Conservation (phyloP, 441 rosid species). For the Arabidopsis lyrata region DNA sequence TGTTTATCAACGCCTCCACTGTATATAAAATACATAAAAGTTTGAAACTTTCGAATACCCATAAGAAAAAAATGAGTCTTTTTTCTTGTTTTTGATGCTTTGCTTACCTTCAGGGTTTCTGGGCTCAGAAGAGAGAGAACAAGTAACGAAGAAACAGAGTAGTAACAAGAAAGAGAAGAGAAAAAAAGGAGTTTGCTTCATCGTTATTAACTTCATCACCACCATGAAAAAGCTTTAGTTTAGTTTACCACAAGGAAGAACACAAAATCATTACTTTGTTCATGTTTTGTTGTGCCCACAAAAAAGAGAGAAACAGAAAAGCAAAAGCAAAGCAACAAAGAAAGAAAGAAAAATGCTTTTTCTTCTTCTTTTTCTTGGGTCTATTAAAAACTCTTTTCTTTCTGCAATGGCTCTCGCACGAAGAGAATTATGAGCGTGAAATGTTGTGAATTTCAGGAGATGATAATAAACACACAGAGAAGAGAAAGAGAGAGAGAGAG, state of each 20-base stretch:
- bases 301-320: slow-evolving; percentile 31
- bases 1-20: slow-evolving; percentile 84
- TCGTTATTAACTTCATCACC: slow-evolving; percentile 42
- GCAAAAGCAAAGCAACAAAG: slow-evolving; percentile 36
- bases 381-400: slow-evolving; percentile 11
- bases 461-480: not conserved
- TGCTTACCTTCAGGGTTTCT: slow-evolving; percentile 83
- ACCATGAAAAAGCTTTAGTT: slow-evolving; percentile 17
- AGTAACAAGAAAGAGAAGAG: slow-evolving; percentile 46
- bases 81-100: not conserved
- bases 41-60: slow-evolving; percentile 11
- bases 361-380: slow-evolving; percentile 27
- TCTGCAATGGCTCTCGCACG: slow-evolving; percentile 23
- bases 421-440: slow-evolving; percentile 21
- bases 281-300: slow-evolving; percentile 38
- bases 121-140: slow-evolving; percentile 67
- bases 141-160: slow-evolving; percentile 42
- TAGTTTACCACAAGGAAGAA: slow-evolving; percentile 23
- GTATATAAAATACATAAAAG: not conserved
- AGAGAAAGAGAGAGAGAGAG: slow-evolving; percentile 16
- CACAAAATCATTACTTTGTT: slow-evolving; percentile 42
- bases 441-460: slow-evolving; percentile 39
- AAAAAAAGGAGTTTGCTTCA: slow-evolving; percentile 22
- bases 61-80: not conserved
- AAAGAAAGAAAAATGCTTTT: slow-evolving; percentile 21